A percentile compares a stretch with the other conserved stretches of the same genome.
Conservation (phyloP, 164 flowering plant species). For the Tetrastigma voinierianum region DNA sequence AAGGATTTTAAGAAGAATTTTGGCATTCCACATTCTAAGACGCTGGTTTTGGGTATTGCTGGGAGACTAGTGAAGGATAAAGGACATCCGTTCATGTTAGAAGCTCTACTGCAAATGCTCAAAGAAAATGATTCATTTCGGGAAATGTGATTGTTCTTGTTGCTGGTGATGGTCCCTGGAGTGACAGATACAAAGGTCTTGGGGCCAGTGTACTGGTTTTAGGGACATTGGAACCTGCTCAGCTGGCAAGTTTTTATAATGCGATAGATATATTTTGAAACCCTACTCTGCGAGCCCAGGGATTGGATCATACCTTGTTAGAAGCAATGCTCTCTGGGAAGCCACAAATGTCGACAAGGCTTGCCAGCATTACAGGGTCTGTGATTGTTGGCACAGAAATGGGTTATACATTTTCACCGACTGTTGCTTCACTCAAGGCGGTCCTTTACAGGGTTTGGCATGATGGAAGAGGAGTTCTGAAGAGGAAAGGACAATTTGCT, state of each 20-base stretch:
- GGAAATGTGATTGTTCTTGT: constrained; percentile 41
- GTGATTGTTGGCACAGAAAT: constrained; percentile 50
- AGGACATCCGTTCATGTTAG: constrained; percentile 73
- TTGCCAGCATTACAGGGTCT: constrained; percentile 72
- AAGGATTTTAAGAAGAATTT: constrained; percentile 35
- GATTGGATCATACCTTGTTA: constrained; percentile 68
- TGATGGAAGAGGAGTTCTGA: constrained; percentile 45
- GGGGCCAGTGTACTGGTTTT: constrained; percentile 54
- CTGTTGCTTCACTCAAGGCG: constrained; percentile 47
- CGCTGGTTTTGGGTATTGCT: constrained; percentile 64
- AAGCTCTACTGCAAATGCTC: constrained; percentile 60
- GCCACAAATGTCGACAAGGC: constrained; percentile 69
- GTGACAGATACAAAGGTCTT: constrained; percentile 52
- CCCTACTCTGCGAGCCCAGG: constrained; percentile 83
- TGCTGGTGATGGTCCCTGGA: constrained; percentile 91
- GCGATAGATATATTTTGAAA: constrained; percentile 67
- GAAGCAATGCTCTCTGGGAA: constrained; percentile 75
- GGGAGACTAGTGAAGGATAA: constrained; percentile 83
- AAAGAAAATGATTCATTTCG: constrained; percentile 32
- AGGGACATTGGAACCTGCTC: constrained; percentile 61
- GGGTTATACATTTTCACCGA: constrained; percentile 67
- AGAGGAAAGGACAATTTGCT: constrained; percentile 47
- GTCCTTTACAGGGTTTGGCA: constrained; percentile 37
- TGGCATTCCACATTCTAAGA: constrained; percentile 35
- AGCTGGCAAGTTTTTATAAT: constrained; percentile 59